phyloP scores from a whole-genome alignment of 768 basidiomycete genomes.

The Cyclocybe cylindracea region DNA sequence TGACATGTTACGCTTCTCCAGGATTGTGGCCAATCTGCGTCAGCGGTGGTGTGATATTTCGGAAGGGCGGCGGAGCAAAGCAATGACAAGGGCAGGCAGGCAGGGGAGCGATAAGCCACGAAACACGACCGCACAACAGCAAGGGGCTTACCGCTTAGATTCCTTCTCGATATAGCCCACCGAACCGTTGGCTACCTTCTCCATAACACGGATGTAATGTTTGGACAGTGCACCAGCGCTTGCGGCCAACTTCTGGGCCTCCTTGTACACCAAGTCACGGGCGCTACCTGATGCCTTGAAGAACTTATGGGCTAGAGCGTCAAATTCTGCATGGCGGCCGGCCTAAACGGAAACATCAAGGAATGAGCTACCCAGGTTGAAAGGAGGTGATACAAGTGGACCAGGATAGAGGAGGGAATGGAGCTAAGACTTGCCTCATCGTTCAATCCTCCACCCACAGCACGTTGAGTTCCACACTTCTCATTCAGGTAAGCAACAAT shows the following conservation, averaged over 20 bases:
- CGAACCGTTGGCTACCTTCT: conserved; percentile 72
- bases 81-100: conserved; percentile 6
- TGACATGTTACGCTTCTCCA: conserved; percentile 77
- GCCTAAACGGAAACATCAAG: conserved; percentile 49
- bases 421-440: conserved; percentile 48
- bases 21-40: conserved; percentile 69
- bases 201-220: conserved; percentile 91
- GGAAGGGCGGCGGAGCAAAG: not conserved
- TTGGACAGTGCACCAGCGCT: conserved; percentile 52
- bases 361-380: conserved; percentile 6
- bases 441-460: conserved; percentile 78
- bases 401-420: not conserved
- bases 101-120: conserved; percentile 2
- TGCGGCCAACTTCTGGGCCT: conserved; percentile 59
- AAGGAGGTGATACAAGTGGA: conserved; percentile 6
- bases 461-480: conserved; percentile 84
- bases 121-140: conserved; percentile 8
- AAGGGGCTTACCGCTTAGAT: conserved; percentile 61
- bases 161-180: conserved; percentile 87
- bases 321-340: conserved; percentile 78
- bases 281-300: conserved; percentile 56
- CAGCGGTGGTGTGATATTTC: not conserved
- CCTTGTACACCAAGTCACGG: conserved; percentile 62
- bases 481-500: conserved; percentile 82
- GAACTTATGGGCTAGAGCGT: conserved; percentile 76